Evolutionary conservation across 1,284 basidiomycete species (phyloP).

Genomic region (Sporisorium exsertum): DNA sequence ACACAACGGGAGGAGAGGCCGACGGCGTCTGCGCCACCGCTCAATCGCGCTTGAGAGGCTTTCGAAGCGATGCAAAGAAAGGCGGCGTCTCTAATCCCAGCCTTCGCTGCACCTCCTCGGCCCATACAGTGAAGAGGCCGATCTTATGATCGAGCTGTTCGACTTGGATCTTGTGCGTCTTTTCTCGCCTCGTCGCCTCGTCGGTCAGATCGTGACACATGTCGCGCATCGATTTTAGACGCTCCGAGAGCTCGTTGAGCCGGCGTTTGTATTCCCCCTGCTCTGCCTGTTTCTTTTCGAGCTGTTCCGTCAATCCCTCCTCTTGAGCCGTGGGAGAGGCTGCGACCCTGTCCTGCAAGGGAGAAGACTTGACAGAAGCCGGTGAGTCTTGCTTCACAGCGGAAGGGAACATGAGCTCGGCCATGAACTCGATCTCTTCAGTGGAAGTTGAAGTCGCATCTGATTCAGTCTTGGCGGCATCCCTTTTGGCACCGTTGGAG

Average conservation of each 20-base stretch:
- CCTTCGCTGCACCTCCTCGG: conserved; percentile 44
- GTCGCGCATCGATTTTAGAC: conserved; percentile 32
- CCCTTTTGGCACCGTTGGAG: conserved; percentile 9
- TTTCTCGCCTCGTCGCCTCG: conserved; percentile 34
- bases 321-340: background rate
- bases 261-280: conserved; percentile 14
- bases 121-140: conserved; percentile 43
- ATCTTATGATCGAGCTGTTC: conserved; percentile 47
- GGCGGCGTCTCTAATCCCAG: conserved; percentile 37
- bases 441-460: background rate
- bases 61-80: conserved; percentile 44
- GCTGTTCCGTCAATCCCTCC: conserved; percentile 10
- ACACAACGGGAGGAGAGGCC: background rate
- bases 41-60: conserved; percentile 36
- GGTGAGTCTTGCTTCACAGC: background rate
- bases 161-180: conserved; percentile 36
- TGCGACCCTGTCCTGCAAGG: background rate
- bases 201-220: conserved; percentile 43
- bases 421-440: conserved; percentile 32
- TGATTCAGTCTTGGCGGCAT: background rate
- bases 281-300: conserved; percentile 24
- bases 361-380: background rate
- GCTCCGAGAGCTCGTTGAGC: conserved; percentile 28
- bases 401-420: conserved; percentile 21
- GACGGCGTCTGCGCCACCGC: background rate